Evolutionary conservation across 805 yeast genomes (phyloP).

Genomic region (Yarrowia keelungensis): DNA sequence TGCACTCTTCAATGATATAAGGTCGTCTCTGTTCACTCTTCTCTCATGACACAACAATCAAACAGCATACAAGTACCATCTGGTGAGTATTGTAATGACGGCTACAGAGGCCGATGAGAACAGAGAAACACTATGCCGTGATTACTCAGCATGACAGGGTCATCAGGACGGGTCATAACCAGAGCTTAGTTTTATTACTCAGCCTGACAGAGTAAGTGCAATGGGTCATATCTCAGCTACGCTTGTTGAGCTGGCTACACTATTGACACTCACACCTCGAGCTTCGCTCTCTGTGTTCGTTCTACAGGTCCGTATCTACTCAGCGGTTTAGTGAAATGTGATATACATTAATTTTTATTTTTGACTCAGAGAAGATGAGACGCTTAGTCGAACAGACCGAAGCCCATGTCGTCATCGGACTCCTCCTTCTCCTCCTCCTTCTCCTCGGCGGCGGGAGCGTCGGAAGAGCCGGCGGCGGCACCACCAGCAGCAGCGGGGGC

Average conservation of each 20-base stretch:
- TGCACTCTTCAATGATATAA: too few species aligned
- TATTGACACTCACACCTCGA: neutral
- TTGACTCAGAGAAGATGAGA: neutral
- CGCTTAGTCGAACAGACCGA: slow-evolving; percentile 96
- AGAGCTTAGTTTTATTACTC: too few species aligned
- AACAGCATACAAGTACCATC: too few species aligned
- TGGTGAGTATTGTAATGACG: too few species aligned
- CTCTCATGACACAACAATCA: too few species aligned
- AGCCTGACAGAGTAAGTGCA: too few species aligned
- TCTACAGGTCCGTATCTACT: neutral
- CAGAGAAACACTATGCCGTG: too few species aligned
- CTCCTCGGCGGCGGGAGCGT: slow-evolving; percentile 74
- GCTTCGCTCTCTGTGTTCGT: neutral
- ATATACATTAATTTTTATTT: slow-evolving; percentile 34
- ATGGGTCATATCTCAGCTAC: too few species aligned
- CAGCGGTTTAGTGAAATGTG: neutral
- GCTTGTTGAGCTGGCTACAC: neutral
- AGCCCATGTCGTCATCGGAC: slow-evolving; percentile 54
- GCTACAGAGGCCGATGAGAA: too few species aligned
- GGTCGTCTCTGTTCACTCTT: too few species aligned
- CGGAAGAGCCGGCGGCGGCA: slow-evolving; percentile 74
- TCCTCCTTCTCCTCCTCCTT: slow-evolving; percentile 70
- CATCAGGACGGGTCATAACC: too few species aligned
- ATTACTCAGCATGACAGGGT: too few species aligned
- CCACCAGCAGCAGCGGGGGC: slow-evolving; percentile 79